Conservation (phyloP, 164 flowering plant genomes). For the Stephania cephalantha region DNA sequence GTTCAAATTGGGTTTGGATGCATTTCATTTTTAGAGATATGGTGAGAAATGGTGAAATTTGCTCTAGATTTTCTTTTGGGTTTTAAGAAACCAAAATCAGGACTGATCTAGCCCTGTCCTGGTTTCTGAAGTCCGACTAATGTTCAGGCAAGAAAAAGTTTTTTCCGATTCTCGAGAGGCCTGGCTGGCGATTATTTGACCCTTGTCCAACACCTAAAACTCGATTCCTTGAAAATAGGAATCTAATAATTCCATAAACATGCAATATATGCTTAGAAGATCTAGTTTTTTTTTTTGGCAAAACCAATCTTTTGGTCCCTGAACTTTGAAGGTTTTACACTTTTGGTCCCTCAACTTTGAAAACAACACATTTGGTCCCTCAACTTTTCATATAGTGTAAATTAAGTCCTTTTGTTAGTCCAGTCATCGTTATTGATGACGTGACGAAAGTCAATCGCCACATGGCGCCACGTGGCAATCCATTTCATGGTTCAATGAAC, state of each 20-base stretch:
- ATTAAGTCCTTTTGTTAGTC: no score
- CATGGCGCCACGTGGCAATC: no score
- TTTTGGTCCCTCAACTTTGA: no score
- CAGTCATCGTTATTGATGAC: no score
- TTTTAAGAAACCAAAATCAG: not conserved
- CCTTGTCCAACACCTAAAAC: not conserved
- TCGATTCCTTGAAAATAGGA: not conserved
- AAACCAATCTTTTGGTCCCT: no score
- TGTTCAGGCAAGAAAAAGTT: not conserved
- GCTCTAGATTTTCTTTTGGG: not conserved
- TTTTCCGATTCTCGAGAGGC: not conserved
- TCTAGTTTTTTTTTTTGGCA: not conserved
- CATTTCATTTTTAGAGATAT: not conserved
- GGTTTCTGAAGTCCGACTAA: not conserved
- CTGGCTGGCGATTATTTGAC: not conserved
- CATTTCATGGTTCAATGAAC: no score
- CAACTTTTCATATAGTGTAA: no score
- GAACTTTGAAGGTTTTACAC: no score
- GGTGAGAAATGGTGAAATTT: not conserved
- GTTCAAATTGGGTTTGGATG: not conserved
- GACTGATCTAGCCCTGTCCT: not conserved
- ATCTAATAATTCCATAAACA: not conserved
- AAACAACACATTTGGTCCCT: no score
- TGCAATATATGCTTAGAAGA: not conserved
- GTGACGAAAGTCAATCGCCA: no score